phyloP scores from a whole-genome alignment of 2,329 filamentous ascomycete genomes.

The Phaeosphaeriaceae sp. region DNA sequence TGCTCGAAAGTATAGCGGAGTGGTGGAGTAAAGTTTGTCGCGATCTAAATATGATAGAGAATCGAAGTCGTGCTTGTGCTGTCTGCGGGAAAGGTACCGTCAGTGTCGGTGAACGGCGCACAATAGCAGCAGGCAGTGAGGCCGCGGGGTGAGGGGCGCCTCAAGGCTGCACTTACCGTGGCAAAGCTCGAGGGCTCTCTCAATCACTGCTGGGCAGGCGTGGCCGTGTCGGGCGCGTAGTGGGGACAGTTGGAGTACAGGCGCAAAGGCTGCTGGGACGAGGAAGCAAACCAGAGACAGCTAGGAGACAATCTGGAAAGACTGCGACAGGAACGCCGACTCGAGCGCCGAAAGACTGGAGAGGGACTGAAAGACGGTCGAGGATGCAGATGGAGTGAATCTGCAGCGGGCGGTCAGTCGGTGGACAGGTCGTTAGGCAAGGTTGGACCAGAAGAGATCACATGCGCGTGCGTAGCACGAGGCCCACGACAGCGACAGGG shows the following conservation, averaged over 20 bases:
- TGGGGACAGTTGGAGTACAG: constrained; percentile 25
- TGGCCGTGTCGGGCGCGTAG: constrained; percentile 20
- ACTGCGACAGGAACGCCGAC: constrained; percentile 43
- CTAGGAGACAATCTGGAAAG: constrained; percentile 37
- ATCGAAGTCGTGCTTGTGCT: constrained; percentile 27
- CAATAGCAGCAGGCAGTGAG: constrained; percentile 1
- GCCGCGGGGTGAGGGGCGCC: constrained; percentile 5
- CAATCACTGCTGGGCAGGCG: constrained; percentile 18
- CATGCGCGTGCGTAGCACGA: constrained; percentile 41
- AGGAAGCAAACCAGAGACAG: constrained; percentile 11
- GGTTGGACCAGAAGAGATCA: constrained; percentile 34
- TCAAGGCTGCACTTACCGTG: constrained; percentile 38
- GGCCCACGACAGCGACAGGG: constrained; percentile 12
- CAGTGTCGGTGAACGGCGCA: constrained; percentile 35
- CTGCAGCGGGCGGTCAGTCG: constrained; percentile 29
- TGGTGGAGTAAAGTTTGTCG: constrained; percentile 28
- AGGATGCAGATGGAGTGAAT: constrained; percentile 17
- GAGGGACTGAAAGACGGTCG: constrained; percentile 22
- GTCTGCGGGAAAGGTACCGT: constrained; percentile 30
- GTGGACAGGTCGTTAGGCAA: constrained; percentile 20
- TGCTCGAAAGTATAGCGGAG: constrained; percentile 14
- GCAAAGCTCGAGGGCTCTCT: background rate
- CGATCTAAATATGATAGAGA: constrained; percentile 40
- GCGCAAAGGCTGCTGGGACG: constrained; percentile 25
- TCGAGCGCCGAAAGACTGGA: constrained; percentile 31